phyloP scores from a whole-genome alignment of 2,329 filamentous ascomycete species.

The Phyllosticta paracitricarpa region DNA sequence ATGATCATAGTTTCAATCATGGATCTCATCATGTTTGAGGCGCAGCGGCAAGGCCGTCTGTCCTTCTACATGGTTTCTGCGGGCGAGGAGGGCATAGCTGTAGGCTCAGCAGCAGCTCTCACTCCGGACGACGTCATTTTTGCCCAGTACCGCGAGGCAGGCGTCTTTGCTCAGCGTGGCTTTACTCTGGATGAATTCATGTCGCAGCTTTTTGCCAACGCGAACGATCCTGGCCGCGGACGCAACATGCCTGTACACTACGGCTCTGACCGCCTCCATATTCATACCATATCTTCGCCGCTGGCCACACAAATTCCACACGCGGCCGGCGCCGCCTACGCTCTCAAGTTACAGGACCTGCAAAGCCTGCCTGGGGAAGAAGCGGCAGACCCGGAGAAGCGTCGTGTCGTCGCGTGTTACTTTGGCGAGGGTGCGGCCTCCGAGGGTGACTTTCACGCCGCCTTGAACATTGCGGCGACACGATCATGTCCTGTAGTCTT shows the following conservation, averaged over 20 bases:
- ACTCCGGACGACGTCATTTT: slow-evolving; percentile 83
- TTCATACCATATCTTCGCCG: slow-evolving; percentile 82
- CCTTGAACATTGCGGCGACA: slow-evolving; percentile 83
- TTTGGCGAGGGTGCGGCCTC: slow-evolving; percentile 87
- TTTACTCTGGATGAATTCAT: slow-evolving; percentile 86
- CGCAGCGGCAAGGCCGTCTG: slow-evolving; percentile 84
- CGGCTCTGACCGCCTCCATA: slow-evolving; percentile 71
- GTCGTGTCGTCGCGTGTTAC: slow-evolving; percentile 68
- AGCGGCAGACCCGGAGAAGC: slow-evolving; percentile 28
- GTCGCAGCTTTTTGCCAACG: slow-evolving; percentile 87
- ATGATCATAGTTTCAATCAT: slow-evolving; percentile 71
- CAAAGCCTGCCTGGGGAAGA: slow-evolving; percentile 52
- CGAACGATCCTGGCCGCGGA: slow-evolving; percentile 66
- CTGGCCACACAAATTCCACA: slow-evolving; percentile 85
- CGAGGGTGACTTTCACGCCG: slow-evolving; percentile 87
- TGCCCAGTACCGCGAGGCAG: slow-evolving; percentile 88
- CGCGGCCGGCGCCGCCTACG: slow-evolving; percentile 78
- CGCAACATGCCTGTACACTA: slow-evolving; percentile 99
- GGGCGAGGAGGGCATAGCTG: slow-evolving; percentile 86
- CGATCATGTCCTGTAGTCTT: slow-evolving; percentile 80
- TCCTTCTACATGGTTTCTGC: slow-evolving; percentile 97
- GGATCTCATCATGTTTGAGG: slow-evolving; percentile 97
- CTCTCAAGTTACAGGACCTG: slow-evolving; percentile 68
- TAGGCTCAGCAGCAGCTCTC: slow-evolving; percentile 78
- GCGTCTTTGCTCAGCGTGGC: slow-evolving; percentile 81